Evolutionary conservation across 2,329 filamentous ascomycete genomes (phyloP).

Genomic region (Talaromyces rugulosus): DNA sequence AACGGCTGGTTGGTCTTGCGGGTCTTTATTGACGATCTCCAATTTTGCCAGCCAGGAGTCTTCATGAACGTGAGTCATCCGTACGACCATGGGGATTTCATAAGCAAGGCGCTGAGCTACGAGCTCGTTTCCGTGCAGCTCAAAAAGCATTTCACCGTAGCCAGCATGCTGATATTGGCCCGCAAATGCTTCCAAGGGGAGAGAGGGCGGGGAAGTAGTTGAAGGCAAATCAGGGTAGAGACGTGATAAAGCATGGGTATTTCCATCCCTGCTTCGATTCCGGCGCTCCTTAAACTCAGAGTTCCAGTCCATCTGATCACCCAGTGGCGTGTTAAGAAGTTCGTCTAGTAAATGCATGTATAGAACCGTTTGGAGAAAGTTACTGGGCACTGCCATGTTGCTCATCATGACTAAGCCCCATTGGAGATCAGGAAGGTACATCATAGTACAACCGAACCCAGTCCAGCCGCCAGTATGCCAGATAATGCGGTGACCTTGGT

Average conservation of each 20-base stretch:
- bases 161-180: neutral
- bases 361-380: neutral
- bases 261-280: neutral
- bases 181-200: neutral
- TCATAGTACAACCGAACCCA: constrained; percentile 5
- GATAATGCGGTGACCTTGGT: constrained; percentile 1
- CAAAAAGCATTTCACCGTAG: neutral
- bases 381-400: neutral
- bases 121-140: neutral
- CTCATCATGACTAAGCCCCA: neutral
- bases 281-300: neutral
- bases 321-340: neutral
- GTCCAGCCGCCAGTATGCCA: constrained; percentile 2
- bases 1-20: neutral
- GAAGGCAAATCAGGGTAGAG: constrained; percentile 1
- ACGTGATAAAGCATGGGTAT: neutral
- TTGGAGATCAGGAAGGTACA: constrained; percentile 1
- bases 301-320: neutral
- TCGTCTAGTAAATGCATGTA: constrained; percentile 2
- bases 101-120: neutral
- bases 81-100: constrained; percentile 1
- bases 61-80: neutral
- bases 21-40: constrained; percentile 1
- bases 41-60: constrained; percentile 1
- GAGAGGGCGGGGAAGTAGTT: neutral